phyloP scores from a whole-genome alignment of 208 protist species.

The Spongospora subterranea region DNA sequence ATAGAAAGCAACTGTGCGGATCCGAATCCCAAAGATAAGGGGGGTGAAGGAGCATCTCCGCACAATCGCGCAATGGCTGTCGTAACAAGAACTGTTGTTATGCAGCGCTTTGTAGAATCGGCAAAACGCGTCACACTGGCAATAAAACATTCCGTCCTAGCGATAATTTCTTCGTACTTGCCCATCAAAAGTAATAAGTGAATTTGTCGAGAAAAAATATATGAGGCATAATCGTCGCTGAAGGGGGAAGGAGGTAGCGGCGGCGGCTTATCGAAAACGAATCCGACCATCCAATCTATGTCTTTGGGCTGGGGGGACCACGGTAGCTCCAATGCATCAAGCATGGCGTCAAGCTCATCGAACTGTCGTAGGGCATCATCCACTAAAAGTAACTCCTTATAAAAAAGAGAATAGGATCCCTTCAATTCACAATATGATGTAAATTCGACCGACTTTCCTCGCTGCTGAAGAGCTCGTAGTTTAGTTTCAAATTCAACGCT shows the following conservation, averaged over 20 bases:
- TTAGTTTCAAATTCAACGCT: constrained; percentile 23
- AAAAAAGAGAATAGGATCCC: constrained; percentile 7
- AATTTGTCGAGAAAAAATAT: constrained; percentile 2
- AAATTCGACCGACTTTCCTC: not conserved
- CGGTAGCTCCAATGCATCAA: not conserved
- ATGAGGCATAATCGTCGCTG: not conserved
- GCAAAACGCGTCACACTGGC: not conserved
- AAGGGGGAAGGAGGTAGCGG: not conserved
- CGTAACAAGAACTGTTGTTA: not conserved
- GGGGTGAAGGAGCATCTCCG: not conserved
- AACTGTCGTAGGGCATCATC: constrained; percentile 40
- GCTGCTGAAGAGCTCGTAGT: not conserved
- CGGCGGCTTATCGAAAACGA: not conserved
- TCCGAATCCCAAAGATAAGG: no score
- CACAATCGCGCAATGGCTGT: not conserved
- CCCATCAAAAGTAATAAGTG: not conserved
- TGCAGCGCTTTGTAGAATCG: not conserved
- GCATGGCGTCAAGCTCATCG: constrained; percentile 9
- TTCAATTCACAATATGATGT: not conserved
- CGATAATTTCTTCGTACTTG: not conserved
- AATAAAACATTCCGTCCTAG: not conserved
- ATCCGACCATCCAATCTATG: not conserved
- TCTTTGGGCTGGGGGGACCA: not conserved
- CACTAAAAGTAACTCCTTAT: not conserved
- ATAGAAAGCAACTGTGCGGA: not conserved